Evolutionary conservation across 129 eudicot genomes (phyloP).

Genomic region (Helichrysum umbraculigerum): DNA sequence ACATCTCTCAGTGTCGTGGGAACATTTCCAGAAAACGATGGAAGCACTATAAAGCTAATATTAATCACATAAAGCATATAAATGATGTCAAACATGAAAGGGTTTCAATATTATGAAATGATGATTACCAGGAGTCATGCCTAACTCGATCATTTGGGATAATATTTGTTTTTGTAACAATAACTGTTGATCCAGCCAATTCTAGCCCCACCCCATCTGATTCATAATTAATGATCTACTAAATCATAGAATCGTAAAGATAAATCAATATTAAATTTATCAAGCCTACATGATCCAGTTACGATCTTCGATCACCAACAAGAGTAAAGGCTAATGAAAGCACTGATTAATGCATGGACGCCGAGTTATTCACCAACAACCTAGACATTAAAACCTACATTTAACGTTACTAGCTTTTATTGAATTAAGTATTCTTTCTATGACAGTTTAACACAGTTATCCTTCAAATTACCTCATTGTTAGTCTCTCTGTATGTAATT

Average conservation of each 20-base stretch:
- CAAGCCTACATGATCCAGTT: not conserved
- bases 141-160: conserved; percentile 79
- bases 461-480: no score
- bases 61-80: conserved; percentile 6
- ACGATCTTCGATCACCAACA: not conserved
- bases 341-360: conserved; percentile 26
- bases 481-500: no score
- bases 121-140: conserved; percentile 94
- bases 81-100: not conserved
- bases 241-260: not conserved
- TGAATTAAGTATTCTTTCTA: no score
- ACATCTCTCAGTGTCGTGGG: conserved; percentile 73
- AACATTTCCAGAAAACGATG: conserved; percentile 94
- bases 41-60: conserved; percentile 58
- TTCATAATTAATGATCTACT: not conserved
- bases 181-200: conserved; percentile 81
- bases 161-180: conserved; percentile 71
- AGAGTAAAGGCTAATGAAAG: not conserved
- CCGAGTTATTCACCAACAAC: no score
- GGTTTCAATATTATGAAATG: not conserved
- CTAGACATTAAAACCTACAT: no score
- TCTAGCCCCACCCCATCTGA: conserved; percentile 98
- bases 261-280: not conserved
- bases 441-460: no score
- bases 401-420: no score